Evolutionary conservation across 2,329 filamentous ascomycete genomes (phyloP).

Genomic region (Davidsoniella virescens): DNA sequence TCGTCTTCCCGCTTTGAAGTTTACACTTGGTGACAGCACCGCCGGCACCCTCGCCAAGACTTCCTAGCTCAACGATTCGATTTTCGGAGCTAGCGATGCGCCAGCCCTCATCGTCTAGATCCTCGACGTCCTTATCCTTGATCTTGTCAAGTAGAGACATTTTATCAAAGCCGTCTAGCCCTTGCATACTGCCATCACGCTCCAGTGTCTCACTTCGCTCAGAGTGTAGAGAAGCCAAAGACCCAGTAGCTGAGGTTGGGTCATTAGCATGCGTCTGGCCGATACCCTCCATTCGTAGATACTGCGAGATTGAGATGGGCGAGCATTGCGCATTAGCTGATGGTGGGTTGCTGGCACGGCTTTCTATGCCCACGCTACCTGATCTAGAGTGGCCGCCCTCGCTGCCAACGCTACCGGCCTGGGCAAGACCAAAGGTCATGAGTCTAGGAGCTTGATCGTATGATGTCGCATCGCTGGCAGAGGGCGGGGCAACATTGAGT

Average conservation of each 20-base stretch:
- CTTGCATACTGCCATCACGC: constrained; percentile 61
- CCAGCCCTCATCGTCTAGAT: constrained; percentile 91
- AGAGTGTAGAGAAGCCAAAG: constrained; percentile 53
- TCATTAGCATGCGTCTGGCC: constrained; percentile 56
- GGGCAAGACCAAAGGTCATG: constrained; percentile 31
- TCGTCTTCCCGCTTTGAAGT: constrained; percentile 78
- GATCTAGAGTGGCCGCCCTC: constrained; percentile 69
- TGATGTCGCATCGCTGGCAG: constrained; percentile 60
- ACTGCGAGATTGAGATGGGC: constrained; percentile 56
- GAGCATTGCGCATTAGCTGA: constrained; percentile 82
- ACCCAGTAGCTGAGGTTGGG: constrained; percentile 65
- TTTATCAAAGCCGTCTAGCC: constrained; percentile 63
- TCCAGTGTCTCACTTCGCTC: constrained; percentile 51
- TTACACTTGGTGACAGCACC: constrained; percentile 86
- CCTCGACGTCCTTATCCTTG: constrained; percentile 74
- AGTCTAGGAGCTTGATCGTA: constrained; percentile 40
- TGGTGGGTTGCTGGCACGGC: constrained; percentile 61
- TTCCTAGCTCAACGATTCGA: constrained; percentile 74
- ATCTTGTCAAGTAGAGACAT: constrained; percentile 35
- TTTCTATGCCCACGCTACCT: constrained; percentile 68
- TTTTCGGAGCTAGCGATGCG: constrained; percentile 79
- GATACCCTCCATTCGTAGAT: constrained; percentile 32
- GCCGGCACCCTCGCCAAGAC: constrained; percentile 83
- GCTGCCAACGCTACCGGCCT: constrained; percentile 59
- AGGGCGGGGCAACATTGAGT: constrained; percentile 72